These are phyloP conservation scores for Glonium stellatum DNA, from an alignment of 495 filamentous ascomycete species.

Conservation along the genomic window DNA sequence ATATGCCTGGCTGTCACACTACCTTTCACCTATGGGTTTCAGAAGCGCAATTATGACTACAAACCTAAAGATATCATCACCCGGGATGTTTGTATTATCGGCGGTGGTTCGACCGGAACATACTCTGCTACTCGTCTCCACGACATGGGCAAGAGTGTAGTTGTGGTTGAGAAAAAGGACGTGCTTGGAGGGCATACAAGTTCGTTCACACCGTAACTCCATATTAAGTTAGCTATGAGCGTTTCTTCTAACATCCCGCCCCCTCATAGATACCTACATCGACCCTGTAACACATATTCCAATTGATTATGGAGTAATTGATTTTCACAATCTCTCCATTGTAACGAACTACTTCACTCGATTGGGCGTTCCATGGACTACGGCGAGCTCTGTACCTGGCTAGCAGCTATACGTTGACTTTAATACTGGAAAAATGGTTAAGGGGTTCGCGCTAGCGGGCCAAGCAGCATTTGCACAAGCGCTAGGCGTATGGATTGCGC, in stretches of 20 bases:
- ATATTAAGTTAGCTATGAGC: no score
- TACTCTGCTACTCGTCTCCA: constrained; percentile 44
- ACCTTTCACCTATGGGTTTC: neutral
- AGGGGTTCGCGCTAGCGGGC: constrained; percentile 18
- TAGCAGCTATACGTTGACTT: constrained; percentile 16
- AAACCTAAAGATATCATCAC: constrained; percentile 12
- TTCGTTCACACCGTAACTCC: constrained; percentile 37
- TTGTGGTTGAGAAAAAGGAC: constrained; percentile 40
- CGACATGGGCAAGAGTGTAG: constrained; percentile 39
- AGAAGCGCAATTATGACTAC: neutral
- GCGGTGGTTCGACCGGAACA: constrained; percentile 44
- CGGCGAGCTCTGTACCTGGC: neutral
- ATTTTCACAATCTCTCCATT: constrained; percentile 36
- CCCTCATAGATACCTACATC: constrained; percentile 35
- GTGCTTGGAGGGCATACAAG: constrained; percentile 41
- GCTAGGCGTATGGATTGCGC: constrained; percentile 7
- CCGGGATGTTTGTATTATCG: constrained; percentile 43
- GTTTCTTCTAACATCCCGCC: neutral
- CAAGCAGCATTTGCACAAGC: constrained; percentile 26
- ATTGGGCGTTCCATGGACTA: constrained; percentile 31
- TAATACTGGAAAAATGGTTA: constrained; percentile 20
- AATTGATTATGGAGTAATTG: constrained; percentile 43
- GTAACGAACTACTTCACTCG: constrained; percentile 38
- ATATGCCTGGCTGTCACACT: neutral
- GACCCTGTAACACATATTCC: constrained; percentile 39